Evolutionary conservation across 2,329 filamentous ascomycete genomes (phyloP).

Genomic region (Tolypocladium guangdongense): DNA sequence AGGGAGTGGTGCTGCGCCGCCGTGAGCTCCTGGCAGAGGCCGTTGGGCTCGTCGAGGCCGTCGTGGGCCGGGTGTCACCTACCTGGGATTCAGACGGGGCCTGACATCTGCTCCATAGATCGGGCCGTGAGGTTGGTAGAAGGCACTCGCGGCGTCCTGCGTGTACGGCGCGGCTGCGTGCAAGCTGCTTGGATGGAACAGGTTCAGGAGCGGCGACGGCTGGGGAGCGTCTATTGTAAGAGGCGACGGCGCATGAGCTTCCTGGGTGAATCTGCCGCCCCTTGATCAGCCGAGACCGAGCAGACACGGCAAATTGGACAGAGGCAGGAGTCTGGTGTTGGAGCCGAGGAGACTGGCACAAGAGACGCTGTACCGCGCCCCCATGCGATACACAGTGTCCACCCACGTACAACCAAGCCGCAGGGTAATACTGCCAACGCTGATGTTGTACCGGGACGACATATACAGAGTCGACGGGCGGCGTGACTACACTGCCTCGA

Average conservation of each 20-base stretch:
- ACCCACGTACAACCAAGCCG: conserved; percentile 16
- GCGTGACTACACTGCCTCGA: conserved; percentile 3
- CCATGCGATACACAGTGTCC: conserved; percentile 20
- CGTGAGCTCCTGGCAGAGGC: conserved; percentile 4
- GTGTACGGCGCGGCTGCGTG: conserved; percentile 36
- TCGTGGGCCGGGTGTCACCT: conserved; percentile 19
- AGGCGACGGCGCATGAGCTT: conserved; percentile 35
- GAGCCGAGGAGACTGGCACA: conserved; percentile 14
- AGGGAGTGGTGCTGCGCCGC: conserved; percentile 33
- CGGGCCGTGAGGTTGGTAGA: conserved; percentile 33
- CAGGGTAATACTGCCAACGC: conserved; percentile 33
- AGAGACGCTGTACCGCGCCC: conserved; percentile 24
- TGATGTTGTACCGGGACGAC: conserved; percentile 27
- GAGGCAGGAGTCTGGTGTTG: conserved; percentile 8
- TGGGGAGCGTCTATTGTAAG: conserved; percentile 44
- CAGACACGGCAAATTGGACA: conserved; percentile 3
- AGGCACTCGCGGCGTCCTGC: conserved; percentile 37
- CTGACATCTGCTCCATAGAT: conserved; percentile 41
- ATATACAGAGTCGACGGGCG: conserved; percentile 7
- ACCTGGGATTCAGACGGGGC: conserved; percentile 44
- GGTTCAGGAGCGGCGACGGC: conserved; percentile 37
- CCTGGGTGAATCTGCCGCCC: conserved; percentile 41
- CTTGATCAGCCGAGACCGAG: conserved; percentile 13
- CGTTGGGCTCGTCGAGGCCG: not conserved
- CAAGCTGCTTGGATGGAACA: conserved; percentile 40